Base-by-base conservation (phyloP, 2,329 filamentous ascomycete species). In the Penicillium sp. region DNA sequence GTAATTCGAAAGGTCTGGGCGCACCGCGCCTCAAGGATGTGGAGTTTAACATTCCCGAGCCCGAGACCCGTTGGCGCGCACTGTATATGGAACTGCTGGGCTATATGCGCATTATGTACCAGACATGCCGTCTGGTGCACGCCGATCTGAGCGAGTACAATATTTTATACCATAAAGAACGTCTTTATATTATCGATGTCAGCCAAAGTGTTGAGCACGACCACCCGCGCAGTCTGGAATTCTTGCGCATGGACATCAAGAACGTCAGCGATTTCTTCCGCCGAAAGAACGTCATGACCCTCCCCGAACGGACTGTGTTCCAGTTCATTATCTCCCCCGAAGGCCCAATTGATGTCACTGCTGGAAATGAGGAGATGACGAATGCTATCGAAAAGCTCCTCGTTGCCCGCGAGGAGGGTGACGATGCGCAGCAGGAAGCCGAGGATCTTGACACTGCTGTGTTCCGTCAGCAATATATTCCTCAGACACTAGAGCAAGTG, bases 61-160 rank as follows among this genome's bases (percentile, higher is more conserved):
- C 83, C 0, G 86, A 89, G 29, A 76, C 83, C 42, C 86, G 87
- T 67, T 97, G 91, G 91, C 81, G 83, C 48, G 76, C 78, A 14
- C 78, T 97, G 13, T 99, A 99, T 71, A 71, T 91, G 11, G 89
- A 96, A 69, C 80, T 97, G 4, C 76, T 99, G 13, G 85, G 87
- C 18, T 86, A 96, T 67, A 96, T 99, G 91, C 87, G 92, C 49
- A 86, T 86, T 54, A 87, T 99, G 81, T 97, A 97, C 76, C 92
- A 96, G 70, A 85, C 88, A 38, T 99, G 94, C 75, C 85, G 83
- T 50, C 85, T 99, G 7, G 93, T 99, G 0, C 94, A 99, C 71
- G 94, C 92, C 46, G 94, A 99, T 83, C 73, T 99, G 70, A 96
- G 90, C 79, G 94, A 99, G 81, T 99, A 99, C 83, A 99, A 99